Evolutionary conservation across 345 rosid genomes (phyloP).

Genomic region (Eucalyptus sp.): DNA sequence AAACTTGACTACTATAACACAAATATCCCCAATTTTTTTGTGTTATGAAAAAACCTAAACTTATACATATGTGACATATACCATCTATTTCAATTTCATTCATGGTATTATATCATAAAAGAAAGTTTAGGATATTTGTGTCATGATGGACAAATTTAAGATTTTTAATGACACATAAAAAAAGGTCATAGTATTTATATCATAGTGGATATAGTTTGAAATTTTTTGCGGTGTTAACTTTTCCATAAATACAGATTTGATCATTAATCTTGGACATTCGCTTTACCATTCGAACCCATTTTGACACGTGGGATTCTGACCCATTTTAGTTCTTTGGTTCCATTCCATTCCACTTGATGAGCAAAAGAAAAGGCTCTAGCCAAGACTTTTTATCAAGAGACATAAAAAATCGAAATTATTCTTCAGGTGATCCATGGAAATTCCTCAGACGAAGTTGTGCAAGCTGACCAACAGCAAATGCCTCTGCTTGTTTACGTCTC

Average conservation of each 20-base stretch:
- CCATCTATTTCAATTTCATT: not conserved
- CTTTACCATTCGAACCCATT: not conserved
- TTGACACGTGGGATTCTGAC: not conserved
- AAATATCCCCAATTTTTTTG: not conserved
- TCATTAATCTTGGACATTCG: not conserved
- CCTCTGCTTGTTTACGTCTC: constrained; percentile 33
- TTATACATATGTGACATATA: not conserved
- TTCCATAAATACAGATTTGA: not conserved
- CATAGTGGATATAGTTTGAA: not conserved
- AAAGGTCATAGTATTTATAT: too few relatives aligned
- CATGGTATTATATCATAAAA: not conserved
- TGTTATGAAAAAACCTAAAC: not conserved
- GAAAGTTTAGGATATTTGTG: not conserved
- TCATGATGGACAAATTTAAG: not conserved
- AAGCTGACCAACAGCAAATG: not conserved
- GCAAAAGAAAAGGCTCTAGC: not conserved
- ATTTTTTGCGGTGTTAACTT: too few relatives aligned
- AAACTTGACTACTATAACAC: not conserved
- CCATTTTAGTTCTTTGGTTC: not conserved
- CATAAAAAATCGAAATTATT: not conserved
- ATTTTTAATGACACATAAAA: not conserved
- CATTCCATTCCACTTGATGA: not conserved
- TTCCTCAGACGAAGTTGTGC: not conserved
- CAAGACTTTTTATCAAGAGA: not conserved
- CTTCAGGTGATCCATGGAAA: not conserved